Conservation (phyloP, 2,329 filamentous ascomycete species). For the Aspergillus sp. region DNA sequence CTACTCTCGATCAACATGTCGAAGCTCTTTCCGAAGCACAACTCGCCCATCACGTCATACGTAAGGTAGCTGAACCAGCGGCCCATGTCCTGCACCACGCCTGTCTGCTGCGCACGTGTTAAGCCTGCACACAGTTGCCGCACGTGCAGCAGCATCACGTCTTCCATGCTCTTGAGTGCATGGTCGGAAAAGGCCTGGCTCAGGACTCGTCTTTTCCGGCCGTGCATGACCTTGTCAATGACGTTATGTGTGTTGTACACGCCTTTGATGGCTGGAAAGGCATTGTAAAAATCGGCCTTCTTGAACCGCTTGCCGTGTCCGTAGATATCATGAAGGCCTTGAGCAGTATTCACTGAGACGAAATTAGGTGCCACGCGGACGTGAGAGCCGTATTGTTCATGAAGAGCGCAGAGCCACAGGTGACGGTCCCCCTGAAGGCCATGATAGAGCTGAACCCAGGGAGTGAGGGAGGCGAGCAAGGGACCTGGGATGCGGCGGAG, state of each 20-base stretch:
- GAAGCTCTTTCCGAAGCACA: constrained; percentile 56
- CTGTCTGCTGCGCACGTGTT: constrained; percentile 25
- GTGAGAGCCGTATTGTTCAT: constrained; percentile 67
- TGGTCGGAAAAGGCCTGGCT: constrained; percentile 71
- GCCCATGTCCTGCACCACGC: constrained; percentile 37
- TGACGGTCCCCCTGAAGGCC: constrained; percentile 75
- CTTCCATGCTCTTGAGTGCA: constrained; percentile 68
- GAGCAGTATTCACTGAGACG: constrained; percentile 73
- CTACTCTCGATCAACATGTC: constrained; percentile 49
- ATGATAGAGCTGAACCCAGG: constrained; percentile 68
- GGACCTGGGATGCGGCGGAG: constrained; percentile 36
- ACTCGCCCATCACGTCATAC: constrained; percentile 55
- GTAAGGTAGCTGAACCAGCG: constrained; percentile 48
- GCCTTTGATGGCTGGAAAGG: constrained; percentile 66
- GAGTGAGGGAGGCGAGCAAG: constrained; percentile 33
- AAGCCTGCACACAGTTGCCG: constrained; percentile 61
- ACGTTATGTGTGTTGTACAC: constrained; percentile 72
- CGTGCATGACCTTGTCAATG: constrained; percentile 68
- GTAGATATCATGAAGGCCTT: constrained; percentile 53
- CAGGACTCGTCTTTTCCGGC: constrained; percentile 69
- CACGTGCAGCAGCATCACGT: constrained; percentile 66
- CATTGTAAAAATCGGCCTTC: constrained; percentile 73
- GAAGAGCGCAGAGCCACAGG: constrained; percentile 69
- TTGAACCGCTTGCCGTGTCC: constrained; percentile 43
- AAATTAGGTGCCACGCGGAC: constrained; percentile 80